These are phyloP conservation scores for Eucalyptus marginata DNA, from an alignment of 345 rosid species.

Conservation along the genomic window DNA sequence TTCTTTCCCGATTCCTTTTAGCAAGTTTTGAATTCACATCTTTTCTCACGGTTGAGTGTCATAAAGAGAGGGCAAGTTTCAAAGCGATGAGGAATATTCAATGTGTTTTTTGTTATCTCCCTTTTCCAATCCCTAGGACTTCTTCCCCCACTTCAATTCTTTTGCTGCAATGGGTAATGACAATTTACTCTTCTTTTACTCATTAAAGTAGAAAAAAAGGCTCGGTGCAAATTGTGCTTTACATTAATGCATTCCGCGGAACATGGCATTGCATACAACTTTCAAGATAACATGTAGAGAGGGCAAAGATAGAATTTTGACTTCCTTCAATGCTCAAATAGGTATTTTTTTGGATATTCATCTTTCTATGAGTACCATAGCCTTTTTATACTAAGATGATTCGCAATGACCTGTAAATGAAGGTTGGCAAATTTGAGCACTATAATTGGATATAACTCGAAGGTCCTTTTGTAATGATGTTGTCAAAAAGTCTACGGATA, in stretches of 20 bases:
- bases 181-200: background rate
- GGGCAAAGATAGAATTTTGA: background rate
- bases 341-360: background rate
- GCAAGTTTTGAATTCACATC: background rate
- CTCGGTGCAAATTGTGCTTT: background rate
- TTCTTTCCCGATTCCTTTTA: conserved; percentile 1
- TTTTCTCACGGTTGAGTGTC: conserved; percentile 1
- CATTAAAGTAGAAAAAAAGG: background rate
- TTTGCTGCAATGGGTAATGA: background rate
- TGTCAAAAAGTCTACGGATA: background rate
- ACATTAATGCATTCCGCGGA: background rate
- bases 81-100: background rate
- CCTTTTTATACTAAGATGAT: background rate
- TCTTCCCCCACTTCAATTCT: background rate
- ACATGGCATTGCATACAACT: background rate
- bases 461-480: background rate
- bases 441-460: background rate
- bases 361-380: background rate
- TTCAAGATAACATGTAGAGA: background rate
- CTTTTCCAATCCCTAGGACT: background rate
- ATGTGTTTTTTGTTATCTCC: background rate
- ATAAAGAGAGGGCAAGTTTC: conserved; percentile 6
- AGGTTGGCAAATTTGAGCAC: background rate
- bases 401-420: background rate
- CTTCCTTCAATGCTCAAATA: background rate